Conservation (phyloP, 495 filamentous ascomycete genomes). For the Amphirosellinia nigrospora region DNA sequence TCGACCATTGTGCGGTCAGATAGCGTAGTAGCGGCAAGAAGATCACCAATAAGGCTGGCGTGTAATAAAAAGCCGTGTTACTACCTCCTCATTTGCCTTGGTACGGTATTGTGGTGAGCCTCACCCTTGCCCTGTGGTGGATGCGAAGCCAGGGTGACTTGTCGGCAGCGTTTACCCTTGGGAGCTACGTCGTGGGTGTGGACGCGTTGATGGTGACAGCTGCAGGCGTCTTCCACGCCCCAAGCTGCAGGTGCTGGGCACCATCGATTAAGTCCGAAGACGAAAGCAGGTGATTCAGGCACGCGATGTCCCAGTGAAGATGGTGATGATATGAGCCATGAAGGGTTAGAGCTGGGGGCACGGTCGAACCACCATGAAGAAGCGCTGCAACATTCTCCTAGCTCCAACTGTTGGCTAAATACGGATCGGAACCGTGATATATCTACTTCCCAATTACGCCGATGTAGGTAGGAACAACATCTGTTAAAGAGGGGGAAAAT, state of each 20-base stretch:
- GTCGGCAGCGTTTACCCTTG: neutral
- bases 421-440: neutral
- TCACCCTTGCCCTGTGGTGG: neutral
- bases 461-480: neutral
- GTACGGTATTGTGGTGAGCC: neutral
- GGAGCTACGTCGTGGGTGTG: neutral
- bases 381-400: neutral
- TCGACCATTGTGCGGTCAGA: neutral
- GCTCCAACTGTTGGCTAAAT: neutral
- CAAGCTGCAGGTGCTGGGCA: neutral
- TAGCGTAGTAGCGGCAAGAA: neutral
- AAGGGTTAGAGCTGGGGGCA: neutral
- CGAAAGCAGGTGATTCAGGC: neutral
- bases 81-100: neutral
- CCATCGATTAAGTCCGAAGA: neutral
- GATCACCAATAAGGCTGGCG: neutral
- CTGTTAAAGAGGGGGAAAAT: neutral
- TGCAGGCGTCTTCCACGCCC: neutral
- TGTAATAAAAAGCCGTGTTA: neutral
- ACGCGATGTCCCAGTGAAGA: neutral
- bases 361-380: neutral
- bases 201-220: constrained; percentile 2
- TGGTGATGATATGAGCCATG: neutral
- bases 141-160: neutral
- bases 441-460: neutral